Percentiles rank a stretch among this genome's conserved stretches.
Conservation (phyloP, 2,329 filamentous ascomycete genomes). For the Colletotrichum melonis region DNA sequence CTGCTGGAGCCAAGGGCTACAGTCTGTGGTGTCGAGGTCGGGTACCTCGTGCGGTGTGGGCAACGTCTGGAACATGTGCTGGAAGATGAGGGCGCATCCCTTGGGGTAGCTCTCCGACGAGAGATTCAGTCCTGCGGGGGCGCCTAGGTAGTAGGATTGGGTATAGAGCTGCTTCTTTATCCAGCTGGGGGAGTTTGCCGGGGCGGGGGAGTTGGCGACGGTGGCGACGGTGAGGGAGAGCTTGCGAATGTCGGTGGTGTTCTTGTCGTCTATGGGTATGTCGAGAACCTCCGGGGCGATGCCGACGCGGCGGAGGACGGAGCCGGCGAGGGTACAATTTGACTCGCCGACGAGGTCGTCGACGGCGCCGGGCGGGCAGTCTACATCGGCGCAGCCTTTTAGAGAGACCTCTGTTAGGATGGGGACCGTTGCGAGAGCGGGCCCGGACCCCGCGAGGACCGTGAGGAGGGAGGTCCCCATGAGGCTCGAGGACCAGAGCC, state of each 20-base stretch:
- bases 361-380: constrained; percentile 26
- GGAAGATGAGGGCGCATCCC: constrained; percentile 33
- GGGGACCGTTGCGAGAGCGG: constrained; percentile 33
- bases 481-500: constrained; percentile 13
- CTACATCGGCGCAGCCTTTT: constrained; percentile 27
- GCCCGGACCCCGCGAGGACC: constrained; percentile 31
- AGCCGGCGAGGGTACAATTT: constrained; percentile 33
- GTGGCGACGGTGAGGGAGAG: constrained; percentile 31
- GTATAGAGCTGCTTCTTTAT: constrained; percentile 35
- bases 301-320: constrained; percentile 33
- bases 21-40: constrained; percentile 30
- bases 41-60: constrained; percentile 32
- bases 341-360: constrained; percentile 32
- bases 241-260: constrained; percentile 31
- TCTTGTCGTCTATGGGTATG: constrained; percentile 31
- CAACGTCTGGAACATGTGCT: constrained; percentile 33
- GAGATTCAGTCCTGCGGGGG: constrained; percentile 24
- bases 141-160: constrained; percentile 34
- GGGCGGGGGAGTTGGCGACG: background rate
- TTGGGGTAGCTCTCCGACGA: constrained; percentile 20
- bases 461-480: constrained; percentile 34
- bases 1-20: constrained; percentile 34
- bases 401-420: constrained; percentile 33
- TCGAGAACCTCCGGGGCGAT: constrained; percentile 34
- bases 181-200: background rate